Evolutionary conservation across 192 early-diverging fungal genomes (phyloP), one percentile per base, ranked within the genome.

Genomic region (Irineochytrium annulatum): DNA sequence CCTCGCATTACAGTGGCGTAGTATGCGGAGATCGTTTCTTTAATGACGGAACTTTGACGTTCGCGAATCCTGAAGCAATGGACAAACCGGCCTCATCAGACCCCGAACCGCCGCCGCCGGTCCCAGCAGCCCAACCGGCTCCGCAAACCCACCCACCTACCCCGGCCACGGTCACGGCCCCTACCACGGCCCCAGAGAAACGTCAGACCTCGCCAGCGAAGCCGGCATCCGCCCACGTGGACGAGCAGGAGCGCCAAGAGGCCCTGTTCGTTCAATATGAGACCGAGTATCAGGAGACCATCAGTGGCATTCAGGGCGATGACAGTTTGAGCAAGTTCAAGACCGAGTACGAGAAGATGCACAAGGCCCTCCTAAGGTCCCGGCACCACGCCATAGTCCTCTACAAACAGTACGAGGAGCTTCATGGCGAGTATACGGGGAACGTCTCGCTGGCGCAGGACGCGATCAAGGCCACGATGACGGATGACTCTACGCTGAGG

Each of bases 311-410:
- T 29, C 59, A 61, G 57, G 61, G 26, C 3, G 52, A 63, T 19
- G 60, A 45, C 8, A 11, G 35, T n/a, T 35, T 70, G 27, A 34
- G 26, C 19, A 57, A 60, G 31, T 77, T 81, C 58, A 60, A 67
- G 6, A 43, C 35, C 13, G 77, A 81, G 59, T 81, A 79, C 57
- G 76, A 81, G 33, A 78, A 79, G 37, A 80, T 81, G 73, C 69
- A 74, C 57, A 60, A 69, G 17, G 74, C 76, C 6, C 59, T 79
- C 22, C 31, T 65, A 13, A 32, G 68, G 30, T 77, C 77, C 6
- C 39, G 60, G 8, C 63, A 65, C n/a, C 71, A 74, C 49, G 59
- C 62, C 55, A 56, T 68, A 46, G 63, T 67, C 31, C 43, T 80
- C 34, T 73, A 59, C 39, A 31, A 43, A 17, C 71, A 77, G 43